Evolutionary conservation across 208 protist species (phyloP), one percentile per base, ranked within the genome.

Genomic region (Crithidia sp.): DNA sequence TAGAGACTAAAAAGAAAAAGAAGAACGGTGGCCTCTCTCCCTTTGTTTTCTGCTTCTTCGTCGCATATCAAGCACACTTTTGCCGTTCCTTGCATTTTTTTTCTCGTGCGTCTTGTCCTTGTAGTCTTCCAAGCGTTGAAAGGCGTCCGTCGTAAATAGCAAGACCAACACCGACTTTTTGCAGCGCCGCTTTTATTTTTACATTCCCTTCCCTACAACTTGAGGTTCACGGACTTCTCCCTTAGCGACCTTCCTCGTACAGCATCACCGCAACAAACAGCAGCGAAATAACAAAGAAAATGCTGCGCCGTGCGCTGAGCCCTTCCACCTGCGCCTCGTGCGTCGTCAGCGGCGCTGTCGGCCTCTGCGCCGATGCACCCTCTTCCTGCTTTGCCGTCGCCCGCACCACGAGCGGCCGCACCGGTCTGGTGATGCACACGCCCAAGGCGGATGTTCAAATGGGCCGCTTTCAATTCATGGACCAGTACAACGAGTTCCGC

Each of bases 401-500:
- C 12, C 50, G 64, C 43, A 55, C 44, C 9, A 39, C 14, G 45
- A 13, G 56, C 16, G 19, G 67, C 61, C 70, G 77, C 41, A 76
- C 70, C 7, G 71, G 71, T 10, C 69, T 83, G 7, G 72, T 70
- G 40, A 86, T 95, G 88, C 88, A 94, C 84, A 93, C 87, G 4
- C 90, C 89, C 8, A 96, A 96, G 79, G 70, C 89, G 4, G 92
- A 96, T 58, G 68, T 96, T 13, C 71, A 73, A 17, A 61, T 95
- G 54, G 88, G 86, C 49, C 88, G 85, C 52, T 95, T 96, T 68
- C 75, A 87, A 43, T 93, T 93, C 61, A 92, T 89, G 83, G 82
- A 92, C 6, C 85, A 95, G 71, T 95, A 95, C 82, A 92, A 93
- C 73, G 86, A 95, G 76, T 95, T 96, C 74, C 88, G 89, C 63